Base-by-base conservation (phyloP, 331 rosid species). In the Quercus tomentella region DNA sequence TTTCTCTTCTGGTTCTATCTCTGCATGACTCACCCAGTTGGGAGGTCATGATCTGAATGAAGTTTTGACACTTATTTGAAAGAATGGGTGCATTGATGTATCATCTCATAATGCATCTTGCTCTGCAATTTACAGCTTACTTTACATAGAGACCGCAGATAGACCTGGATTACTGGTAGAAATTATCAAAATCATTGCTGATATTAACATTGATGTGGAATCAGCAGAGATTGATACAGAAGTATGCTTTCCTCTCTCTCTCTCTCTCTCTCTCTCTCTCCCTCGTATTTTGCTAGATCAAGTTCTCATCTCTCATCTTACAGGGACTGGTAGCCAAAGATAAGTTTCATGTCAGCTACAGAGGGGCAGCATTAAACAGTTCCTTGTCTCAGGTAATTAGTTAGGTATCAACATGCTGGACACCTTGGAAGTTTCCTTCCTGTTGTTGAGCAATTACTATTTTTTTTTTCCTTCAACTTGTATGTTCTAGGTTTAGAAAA, bases 301-400 rank as follows among this genome's bases (percentile, higher is more conserved):
- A 86, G 82, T 41, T 81, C 60, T 71, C 26, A 23, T 72, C 66
- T 66, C 81, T 82, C 54, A 35, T 86, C 75, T 78, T 69, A 69
- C 77, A 95, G 99, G 99, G 99, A 56, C 84, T 96, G 94, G 85
- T 91, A 12, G 99, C 99, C 26, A 96, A 96, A 86, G 98, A 96
- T 86, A 96, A 78, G 77, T 95, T 95, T 80, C 92, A 96, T 80
- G 99, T 93, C 83, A 93, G 99, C 84, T 90, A 96, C 76, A 82
- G 93, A 49, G 98, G 99, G 66, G 93, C 96, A 56, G 97, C 94
- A 7, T 83, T 96, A 75, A 90, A 89, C 85, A 84, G 89, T 72
- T 91, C 99, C 68, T 76, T 90, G 90, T 89, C 99, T 82, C 99
- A 95, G 99, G 99, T 91, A 88, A 62, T 60, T 54, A 16, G 30